A percentile compares a stretch with the other conserved stretches of the same genome.
Conservation (phyloP, 768 basidiomycete species). For the Kwoniella sp. region DNA sequence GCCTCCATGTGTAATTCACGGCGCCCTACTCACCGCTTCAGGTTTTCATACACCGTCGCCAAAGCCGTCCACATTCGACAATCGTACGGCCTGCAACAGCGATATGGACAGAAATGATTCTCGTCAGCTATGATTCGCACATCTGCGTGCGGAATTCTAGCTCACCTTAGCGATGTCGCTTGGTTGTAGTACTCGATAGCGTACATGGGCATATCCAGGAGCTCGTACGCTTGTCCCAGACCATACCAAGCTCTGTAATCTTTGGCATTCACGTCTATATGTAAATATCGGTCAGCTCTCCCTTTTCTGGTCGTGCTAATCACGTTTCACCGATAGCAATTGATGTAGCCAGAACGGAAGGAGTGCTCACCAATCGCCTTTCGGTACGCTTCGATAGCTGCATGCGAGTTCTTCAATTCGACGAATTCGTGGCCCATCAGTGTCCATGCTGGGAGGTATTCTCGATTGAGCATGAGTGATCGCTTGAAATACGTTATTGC, state of each 20-base stretch:
- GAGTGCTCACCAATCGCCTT: conserved; percentile 79
- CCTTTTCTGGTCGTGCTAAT: background rate
- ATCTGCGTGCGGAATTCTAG: conserved; percentile 7
- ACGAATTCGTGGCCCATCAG: conserved; percentile 99
- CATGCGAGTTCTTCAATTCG: conserved; percentile 98
- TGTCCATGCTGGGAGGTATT: conserved; percentile 96
- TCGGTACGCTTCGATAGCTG: conserved; percentile 95
- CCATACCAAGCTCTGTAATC: conserved; percentile 99
- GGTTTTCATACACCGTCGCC: conserved; percentile 88
- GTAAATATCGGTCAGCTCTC: background rate
- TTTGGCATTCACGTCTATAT: conserved; percentile 88
- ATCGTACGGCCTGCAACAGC: conserved; percentile 76
- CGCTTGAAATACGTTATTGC: conserved; percentile 93
- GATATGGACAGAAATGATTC: too few species aligned
- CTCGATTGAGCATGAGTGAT: conserved; percentile 91
- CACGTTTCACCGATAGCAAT: too few species aligned
- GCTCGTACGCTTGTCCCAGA: conserved; percentile 94
- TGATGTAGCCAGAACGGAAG: background rate
- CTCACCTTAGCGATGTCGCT: conserved; percentile 84
- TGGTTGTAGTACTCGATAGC: conserved; percentile 94
- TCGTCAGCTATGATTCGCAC: too few species aligned
- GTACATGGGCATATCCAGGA: conserved; percentile 95
- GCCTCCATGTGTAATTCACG: too few species aligned
- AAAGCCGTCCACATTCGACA: conserved; percentile 94
- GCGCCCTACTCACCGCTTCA: conserved; percentile 68